These are phyloP conservation scores for Sicyos edulis DNA, from an alignment of 306 rosid species.

Conservation along the genomic window DNA sequence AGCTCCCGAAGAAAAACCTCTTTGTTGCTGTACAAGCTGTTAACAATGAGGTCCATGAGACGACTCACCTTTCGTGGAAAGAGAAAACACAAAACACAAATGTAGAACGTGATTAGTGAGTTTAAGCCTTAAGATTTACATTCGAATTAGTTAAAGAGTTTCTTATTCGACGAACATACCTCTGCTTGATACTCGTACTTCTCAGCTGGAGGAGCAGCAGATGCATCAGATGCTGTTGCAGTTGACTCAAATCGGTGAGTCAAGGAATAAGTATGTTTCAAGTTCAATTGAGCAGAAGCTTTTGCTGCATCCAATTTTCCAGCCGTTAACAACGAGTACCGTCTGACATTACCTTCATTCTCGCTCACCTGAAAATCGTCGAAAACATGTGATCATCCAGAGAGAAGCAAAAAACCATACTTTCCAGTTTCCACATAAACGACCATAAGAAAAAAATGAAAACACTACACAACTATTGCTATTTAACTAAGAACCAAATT, in stretches of 20 bases:
- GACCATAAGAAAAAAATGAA: not conserved
- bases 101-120: conserved; percentile 8
- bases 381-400: not conserved
- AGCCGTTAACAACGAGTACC: conserved; percentile 43
- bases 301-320: conserved; percentile 32
- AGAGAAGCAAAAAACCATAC: not conserved
- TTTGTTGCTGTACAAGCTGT: conserved; percentile 94
- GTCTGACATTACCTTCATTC: conserved; percentile 35
- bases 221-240: conserved; percentile 66
- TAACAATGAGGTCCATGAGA: conserved; percentile 96
- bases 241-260: conserved; percentile 67
- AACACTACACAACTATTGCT: too few species aligned
- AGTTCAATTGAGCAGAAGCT: conserved; percentile 24
- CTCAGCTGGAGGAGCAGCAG: conserved; percentile 50
- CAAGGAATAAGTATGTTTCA: conserved; percentile 31
- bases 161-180: conserved; percentile 34
- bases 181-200: conserved; percentile 89
- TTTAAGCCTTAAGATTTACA: not conserved
- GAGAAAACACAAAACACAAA: conserved; percentile 4
- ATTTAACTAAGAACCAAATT: too few species aligned
- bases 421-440: not conserved
- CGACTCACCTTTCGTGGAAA: conserved; percentile 68
- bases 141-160: not conserved
- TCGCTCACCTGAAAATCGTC: conserved; percentile 45
- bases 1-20: conserved; percentile 96